These are phyloP conservation scores for Hapsidospora chrysogenum DNA, from an alignment of 495 filamentous ascomycete genomes.

Conservation along the genomic window DNA sequence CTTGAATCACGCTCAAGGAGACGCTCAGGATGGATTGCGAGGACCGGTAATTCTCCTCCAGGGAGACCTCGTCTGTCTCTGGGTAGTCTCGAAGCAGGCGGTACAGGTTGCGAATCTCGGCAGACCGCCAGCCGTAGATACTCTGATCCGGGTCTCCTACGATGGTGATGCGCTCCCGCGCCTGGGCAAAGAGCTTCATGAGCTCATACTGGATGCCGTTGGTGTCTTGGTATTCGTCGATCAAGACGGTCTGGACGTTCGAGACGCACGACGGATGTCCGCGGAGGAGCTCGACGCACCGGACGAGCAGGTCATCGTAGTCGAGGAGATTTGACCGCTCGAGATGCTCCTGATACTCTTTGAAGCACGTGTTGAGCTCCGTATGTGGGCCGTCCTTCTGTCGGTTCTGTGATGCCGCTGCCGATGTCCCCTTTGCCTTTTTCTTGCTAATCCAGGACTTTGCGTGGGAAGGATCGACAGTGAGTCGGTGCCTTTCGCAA, in stretches of 20 bases:
- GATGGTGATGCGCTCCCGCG: slow-evolving; percentile 62
- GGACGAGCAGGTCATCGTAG: slow-evolving; percentile 84
- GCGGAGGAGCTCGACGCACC: slow-evolving; percentile 66
- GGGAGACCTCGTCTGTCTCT: slow-evolving; percentile 60
- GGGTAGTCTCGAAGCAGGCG: slow-evolving; percentile 62
- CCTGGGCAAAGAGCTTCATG: slow-evolving; percentile 74
- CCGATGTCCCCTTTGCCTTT: slow-evolving; percentile 56
- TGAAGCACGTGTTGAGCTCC: slow-evolving; percentile 51
- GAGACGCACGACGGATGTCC: slow-evolving; percentile 70
- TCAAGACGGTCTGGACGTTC: slow-evolving; percentile 80
- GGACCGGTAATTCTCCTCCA: slow-evolving; percentile 95
- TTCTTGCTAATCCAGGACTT: slow-evolving; percentile 66
- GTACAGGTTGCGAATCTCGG: slow-evolving; percentile 80
- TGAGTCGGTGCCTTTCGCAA: slow-evolving; percentile 50
- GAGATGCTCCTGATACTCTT: slow-evolving; percentile 62
- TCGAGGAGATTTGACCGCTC: slow-evolving; percentile 71
- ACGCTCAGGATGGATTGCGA: slow-evolving; percentile 73
- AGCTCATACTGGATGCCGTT: slow-evolving; percentile 91
- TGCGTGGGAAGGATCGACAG: slow-evolving; percentile 52
- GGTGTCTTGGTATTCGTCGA: slow-evolving; percentile 98
- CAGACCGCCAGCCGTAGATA: slow-evolving; percentile 96
- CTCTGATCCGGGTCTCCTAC: slow-evolving; percentile 98
- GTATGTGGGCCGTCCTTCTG: slow-evolving; percentile 28
- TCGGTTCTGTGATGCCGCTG: slow-evolving; percentile 10
- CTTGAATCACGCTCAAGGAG: slow-evolving; percentile 78